A percentile compares a stretch with the other conserved stretches of the same genome.
These are phyloP conservation scores for Medicago ruthenica DNA, from an alignment of 306 rosid species.

Conservation along the genomic window DNA sequence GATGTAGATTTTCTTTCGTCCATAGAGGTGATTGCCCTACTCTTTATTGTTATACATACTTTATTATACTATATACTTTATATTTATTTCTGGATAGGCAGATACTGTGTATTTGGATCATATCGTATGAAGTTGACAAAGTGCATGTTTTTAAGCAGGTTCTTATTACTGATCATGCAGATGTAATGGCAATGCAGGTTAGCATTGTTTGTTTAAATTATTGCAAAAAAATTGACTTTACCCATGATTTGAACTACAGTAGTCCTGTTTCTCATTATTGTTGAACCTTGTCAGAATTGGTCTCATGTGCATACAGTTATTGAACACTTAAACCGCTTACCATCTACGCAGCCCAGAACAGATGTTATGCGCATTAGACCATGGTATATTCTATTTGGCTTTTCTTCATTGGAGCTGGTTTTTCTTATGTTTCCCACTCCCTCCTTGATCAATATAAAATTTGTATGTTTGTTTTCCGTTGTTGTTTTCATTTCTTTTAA, in stretches of 20 bases:
- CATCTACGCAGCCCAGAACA: slow-evolving; percentile 78
- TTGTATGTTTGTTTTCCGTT: slow-evolving; percentile 23
- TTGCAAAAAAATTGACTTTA: slow-evolving; percentile 35
- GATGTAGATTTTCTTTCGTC: slow-evolving; percentile 95
- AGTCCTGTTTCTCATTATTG: slow-evolving; percentile 25
- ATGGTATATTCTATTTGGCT: slow-evolving; percentile 57
- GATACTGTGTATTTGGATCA: slow-evolving; percentile 13
- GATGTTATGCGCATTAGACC: slow-evolving; percentile 88
- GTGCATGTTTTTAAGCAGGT: slow-evolving; percentile 61
- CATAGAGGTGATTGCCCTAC: slow-evolving; percentile 69
- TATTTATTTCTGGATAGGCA: slow-evolving; percentile 18
- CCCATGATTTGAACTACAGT: slow-evolving; percentile 29
- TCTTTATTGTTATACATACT: slow-evolving; percentile 28
- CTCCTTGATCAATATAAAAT: slow-evolving; percentile 23
- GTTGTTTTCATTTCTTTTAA: slow-evolving; percentile 4
- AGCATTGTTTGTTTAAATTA: slow-evolving; percentile 35
- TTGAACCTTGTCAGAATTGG: slow-evolving; percentile 72
- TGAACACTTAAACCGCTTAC: slow-evolving; percentile 73
- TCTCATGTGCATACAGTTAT: slow-evolving; percentile 71
- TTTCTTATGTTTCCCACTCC: not conserved
- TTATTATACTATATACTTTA: not conserved
- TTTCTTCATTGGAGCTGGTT: slow-evolving; percentile 16
- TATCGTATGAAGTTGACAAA: slow-evolving; percentile 34
- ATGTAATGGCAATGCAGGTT: slow-evolving; percentile 95
- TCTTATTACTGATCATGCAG: slow-evolving; percentile 89